Evolutionary conservation across 495 filamentous ascomycete genomes (phyloP), one percentile per base, ranked within the genome.

Genomic region (Lasiosphaeria miniovina): DNA sequence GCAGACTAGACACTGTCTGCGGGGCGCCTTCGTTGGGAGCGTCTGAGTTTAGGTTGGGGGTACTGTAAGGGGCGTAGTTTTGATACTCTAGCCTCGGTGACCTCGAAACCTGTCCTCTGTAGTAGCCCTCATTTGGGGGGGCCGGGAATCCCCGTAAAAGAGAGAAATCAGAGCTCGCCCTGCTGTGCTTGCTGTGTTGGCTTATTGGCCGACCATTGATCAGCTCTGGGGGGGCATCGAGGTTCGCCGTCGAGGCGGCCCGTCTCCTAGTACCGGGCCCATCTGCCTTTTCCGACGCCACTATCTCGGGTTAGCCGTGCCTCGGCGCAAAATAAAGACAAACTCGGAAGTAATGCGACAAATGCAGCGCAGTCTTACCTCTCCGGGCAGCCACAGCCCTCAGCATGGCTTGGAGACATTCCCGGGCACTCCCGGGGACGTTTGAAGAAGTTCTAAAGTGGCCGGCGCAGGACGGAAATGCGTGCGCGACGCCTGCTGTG

Each of bases 401-500:
- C 52, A 96, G 72, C 52, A 96, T 89, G 33, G 89, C 76, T 11
- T 86, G 88, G 34, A 98, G 81, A 65, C 90, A 91, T 71, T 86
- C 84, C 68, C 88, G 88, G 58, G 91, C 86, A 52, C 81, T 89
- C 64, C 90, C 88, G 8, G 90, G 85, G 15, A 81, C 82, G 54
- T 84, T 82, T 46, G 81, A 75, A 34, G 90, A 89, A 10, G 88
- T 90, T 63, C 89, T 87, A 63, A 88, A 86, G 56, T 88, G 83
- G 58, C 87, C 86, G 60, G 91, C 79, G 55, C 82, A 83, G 11
- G 81, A 81, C 40, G 86, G 72, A 55, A 80, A 80, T 79, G 54
- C 84, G 75, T 57, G 80, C 68, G 89, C 84, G 50, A 93, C 78
- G 34, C 63, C 77, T 11, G 77, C 75, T 9, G 85, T 80, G 63